Conservation (phyloP, 805 yeast genomes). For the Nakazawaea populi region DNA sequence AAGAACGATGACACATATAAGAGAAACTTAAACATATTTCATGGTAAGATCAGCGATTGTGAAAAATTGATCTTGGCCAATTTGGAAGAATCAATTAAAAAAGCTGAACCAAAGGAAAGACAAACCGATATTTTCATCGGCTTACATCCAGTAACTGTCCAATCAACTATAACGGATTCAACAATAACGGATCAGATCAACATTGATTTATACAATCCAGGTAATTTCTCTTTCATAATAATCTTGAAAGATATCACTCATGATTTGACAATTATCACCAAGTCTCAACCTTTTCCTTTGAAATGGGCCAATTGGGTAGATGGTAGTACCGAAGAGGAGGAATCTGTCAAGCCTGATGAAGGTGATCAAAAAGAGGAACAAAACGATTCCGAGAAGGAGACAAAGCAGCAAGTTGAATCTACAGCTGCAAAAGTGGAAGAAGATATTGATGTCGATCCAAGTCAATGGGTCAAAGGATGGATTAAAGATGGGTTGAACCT, state of each 20-base stretch:
- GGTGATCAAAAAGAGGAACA: not conserved
- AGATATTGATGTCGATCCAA: conserved; percentile 50
- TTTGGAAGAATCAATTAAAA: conserved; percentile 65
- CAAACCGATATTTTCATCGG: conserved; percentile 25
- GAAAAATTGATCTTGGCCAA: conserved; percentile 87
- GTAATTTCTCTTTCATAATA: conserved; percentile 69
- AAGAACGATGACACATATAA: conserved; percentile 15
- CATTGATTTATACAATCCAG: conserved; percentile 40
- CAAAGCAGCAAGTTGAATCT: conserved; percentile 9
- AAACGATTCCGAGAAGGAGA: conserved; percentile 2
- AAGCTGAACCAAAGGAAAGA: conserved; percentile 20
- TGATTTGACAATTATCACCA: conserved; percentile 62
- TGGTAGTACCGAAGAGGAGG: conserved; percentile 23
- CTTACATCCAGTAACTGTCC: conserved; percentile 19
- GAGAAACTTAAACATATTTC: conserved; percentile 60
- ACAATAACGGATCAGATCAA: conserved; percentile 25
- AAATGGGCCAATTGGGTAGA: conserved; percentile 95
- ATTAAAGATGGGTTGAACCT: conserved; percentile 71
- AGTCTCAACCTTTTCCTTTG: conserved; percentile 85
- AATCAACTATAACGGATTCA: conserved; percentile 15
- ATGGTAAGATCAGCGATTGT: conserved; percentile 76
- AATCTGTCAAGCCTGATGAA: not conserved
- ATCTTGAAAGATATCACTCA: conserved; percentile 76
- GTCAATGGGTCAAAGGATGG: conserved; percentile 80
- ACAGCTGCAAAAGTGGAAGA: conserved; percentile 20